These are phyloP conservation scores for Exophiala oligosperma DNA, from an alignment of 2,329 filamentous ascomycete species.

Conservation along the genomic window DNA sequence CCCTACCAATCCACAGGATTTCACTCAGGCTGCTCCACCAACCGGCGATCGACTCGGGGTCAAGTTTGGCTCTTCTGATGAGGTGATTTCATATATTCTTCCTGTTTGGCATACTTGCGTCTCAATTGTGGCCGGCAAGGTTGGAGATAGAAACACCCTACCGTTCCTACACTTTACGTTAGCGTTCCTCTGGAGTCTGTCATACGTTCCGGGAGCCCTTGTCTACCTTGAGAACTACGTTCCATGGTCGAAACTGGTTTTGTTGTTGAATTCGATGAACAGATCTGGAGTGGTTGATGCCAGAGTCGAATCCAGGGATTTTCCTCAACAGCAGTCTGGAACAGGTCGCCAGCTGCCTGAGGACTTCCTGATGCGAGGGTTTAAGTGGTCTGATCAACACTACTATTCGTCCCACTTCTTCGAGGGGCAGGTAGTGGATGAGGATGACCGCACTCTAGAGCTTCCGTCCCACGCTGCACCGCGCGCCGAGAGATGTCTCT, in stretches of 20 bases:
- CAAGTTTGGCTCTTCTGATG: slow-evolving; percentile 26
- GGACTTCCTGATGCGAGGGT: slow-evolving; percentile 58
- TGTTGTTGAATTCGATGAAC: slow-evolving; percentile 56
- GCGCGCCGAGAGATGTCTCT: slow-evolving; percentile 54
- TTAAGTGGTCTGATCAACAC: slow-evolving; percentile 49
- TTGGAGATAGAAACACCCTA: slow-evolving; percentile 53
- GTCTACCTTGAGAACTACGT: slow-evolving; percentile 43
- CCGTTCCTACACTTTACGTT: slow-evolving; percentile 57
- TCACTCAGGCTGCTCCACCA: slow-evolving; percentile 8
- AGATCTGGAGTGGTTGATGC: slow-evolving; percentile 38
- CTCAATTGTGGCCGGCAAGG: slow-evolving; percentile 44
- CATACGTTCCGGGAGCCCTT: slow-evolving; percentile 39
- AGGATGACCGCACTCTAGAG: slow-evolving; percentile 56
- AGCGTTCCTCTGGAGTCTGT: slow-evolving; percentile 51
- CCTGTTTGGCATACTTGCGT: slow-evolving; percentile 44
- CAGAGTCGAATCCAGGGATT: slow-evolving; percentile 40
- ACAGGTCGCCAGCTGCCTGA: slow-evolving; percentile 55
- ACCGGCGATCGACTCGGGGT: slow-evolving; percentile 23
- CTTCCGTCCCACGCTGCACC: slow-evolving; percentile 48
- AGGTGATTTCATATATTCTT: slow-evolving; percentile 40
- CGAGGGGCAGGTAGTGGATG: slow-evolving; percentile 47
- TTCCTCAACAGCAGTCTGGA: slow-evolving; percentile 44
- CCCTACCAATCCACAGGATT: slow-evolving; percentile 3
- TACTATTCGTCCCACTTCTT: slow-evolving; percentile 57
- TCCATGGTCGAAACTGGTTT: slow-evolving; percentile 52